Conservation (phyloP, 139 green algal genomes). For the Marvania coccoides region DNA sequence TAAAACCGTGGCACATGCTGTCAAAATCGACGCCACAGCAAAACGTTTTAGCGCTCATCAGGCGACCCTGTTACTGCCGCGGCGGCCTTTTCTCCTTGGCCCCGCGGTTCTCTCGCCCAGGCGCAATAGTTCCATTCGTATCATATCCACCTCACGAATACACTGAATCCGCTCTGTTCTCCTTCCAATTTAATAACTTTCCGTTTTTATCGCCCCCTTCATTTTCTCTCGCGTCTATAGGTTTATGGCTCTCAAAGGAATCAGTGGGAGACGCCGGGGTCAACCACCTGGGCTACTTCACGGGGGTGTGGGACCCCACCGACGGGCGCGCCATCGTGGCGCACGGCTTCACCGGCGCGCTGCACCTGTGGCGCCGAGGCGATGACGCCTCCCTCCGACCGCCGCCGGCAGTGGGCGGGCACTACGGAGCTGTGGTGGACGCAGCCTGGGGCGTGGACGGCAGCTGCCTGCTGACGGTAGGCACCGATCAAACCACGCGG, state of each 20-base stretch:
- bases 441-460: slow-evolving; percentile 62
- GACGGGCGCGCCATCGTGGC: slow-evolving; percentile 58
- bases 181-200: too few relatives aligned
- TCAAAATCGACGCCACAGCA: slow-evolving; percentile 31
- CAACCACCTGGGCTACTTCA: slow-evolving; percentile 60
- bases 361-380: slow-evolving; percentile 77
- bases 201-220: not conserved
- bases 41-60: too few relatives aligned
- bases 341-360: slow-evolving; percentile 83
- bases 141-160: too few relatives aligned
- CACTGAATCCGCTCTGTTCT: too few relatives aligned
- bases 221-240: slow-evolving; percentile 7
- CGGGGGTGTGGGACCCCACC: slow-evolving; percentile 55
- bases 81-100: too few relatives aligned
- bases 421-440: slow-evolving; percentile 74
- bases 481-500: slow-evolving; percentile 75
- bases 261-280: slow-evolving; percentile 79
- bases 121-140: too few relatives aligned
- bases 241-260: slow-evolving; percentile 79
- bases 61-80: too few relatives aligned
- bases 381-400: not conserved
- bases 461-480: slow-evolving; percentile 58
- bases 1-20: slow-evolving; percentile 12
- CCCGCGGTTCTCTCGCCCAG: too few relatives aligned
- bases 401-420: slow-evolving; percentile 61